A percentile compares a stretch with the other conserved stretches of the same genome.
Conservation (phyloP, 2,329 filamentous ascomycete genomes). For the Fusarium aywerte region DNA sequence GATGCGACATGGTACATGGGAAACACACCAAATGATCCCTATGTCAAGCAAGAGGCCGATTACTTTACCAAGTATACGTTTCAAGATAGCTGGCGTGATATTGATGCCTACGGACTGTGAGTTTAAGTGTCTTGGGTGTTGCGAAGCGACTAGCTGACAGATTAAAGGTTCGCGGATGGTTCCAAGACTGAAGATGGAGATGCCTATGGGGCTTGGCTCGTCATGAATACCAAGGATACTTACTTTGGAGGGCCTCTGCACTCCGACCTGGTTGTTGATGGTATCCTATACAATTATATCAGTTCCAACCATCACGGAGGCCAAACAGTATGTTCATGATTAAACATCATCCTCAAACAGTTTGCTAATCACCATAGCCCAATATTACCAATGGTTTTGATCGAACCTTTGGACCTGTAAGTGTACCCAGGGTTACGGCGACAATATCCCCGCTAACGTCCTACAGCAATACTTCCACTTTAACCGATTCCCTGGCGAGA, state of each 20-base stretch:
- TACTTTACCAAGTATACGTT: slow-evolving; percentile 77
- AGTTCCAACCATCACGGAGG: slow-evolving; percentile 72
- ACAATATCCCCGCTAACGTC: not conserved
- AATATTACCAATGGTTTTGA: slow-evolving; percentile 74
- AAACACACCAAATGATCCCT: slow-evolving; percentile 63
- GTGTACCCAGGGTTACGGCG: not conserved
- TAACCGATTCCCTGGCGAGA: slow-evolving; percentile 62
- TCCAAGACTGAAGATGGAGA: slow-evolving; percentile 59
- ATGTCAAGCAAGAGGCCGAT: slow-evolving; percentile 65
- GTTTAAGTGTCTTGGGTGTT: not conserved
- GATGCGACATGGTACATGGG: slow-evolving; percentile 72
- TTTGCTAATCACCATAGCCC: slow-evolving; percentile 50
- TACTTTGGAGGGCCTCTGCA: slow-evolving; percentile 71
- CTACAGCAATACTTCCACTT: slow-evolving; percentile 68
- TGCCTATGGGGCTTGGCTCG: slow-evolving; percentile 70
- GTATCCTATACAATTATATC: slow-evolving; percentile 73
- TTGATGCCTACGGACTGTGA: slow-evolving; percentile 64
- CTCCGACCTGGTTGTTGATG: slow-evolving; percentile 71
- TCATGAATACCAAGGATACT: slow-evolving; percentile 72
- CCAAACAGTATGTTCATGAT: slow-evolving; percentile 53
- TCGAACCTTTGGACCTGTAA: slow-evolving; percentile 68
- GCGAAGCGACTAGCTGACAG: slow-evolving; percentile 3
- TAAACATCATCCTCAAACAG: rapidly evolving
- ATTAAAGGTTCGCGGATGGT: slow-evolving; percentile 49
- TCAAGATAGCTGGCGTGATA: slow-evolving; percentile 66